phyloP scores from a whole-genome alignment of 2,329 filamentous ascomycete species.

The Nothophoma quercina region DNA sequence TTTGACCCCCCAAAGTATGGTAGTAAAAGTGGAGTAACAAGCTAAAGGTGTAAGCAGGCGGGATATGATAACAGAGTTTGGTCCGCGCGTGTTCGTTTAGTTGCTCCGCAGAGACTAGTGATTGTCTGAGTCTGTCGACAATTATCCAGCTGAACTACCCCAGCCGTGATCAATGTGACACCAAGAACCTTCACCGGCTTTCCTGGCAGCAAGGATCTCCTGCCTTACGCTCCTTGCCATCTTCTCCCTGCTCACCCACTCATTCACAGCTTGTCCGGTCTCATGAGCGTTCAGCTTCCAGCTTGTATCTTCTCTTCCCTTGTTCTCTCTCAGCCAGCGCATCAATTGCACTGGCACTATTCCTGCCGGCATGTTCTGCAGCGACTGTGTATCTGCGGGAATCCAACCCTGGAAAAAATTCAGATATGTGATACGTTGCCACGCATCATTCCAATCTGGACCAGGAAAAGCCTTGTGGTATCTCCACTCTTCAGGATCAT shows the following conservation, averaged over 20 bases:
- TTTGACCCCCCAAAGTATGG: no score
- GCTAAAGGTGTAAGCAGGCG: no score
- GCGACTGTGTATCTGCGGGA: constrained; percentile 39
- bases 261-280: constrained; percentile 28
- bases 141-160: constrained; percentile 25
- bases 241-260: constrained; percentile 53
- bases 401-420: constrained; percentile 56
- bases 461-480: constrained; percentile 23
- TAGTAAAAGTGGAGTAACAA: no score
- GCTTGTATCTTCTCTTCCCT: constrained; percentile 23
- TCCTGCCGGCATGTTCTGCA: constrained; percentile 47
- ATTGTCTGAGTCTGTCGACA: no score
- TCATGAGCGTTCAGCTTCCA: constrained; percentile 32
- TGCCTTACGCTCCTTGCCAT: constrained; percentile 39
- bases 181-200: constrained; percentile 34
- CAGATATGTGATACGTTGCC: constrained; percentile 54
- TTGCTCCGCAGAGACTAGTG: no score
- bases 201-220: constrained; percentile 42
- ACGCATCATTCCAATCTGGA: constrained; percentile 52
- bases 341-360: constrained; percentile 45
- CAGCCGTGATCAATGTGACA: constrained; percentile 49
- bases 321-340: constrained; percentile 46
- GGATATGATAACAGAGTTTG: no score
- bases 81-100: no score
- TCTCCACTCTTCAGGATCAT: constrained; percentile 20